Evolutionary conservation across 2,329 filamentous ascomycete species (phyloP).

Genomic region (Claviceps purpurea): DNA sequence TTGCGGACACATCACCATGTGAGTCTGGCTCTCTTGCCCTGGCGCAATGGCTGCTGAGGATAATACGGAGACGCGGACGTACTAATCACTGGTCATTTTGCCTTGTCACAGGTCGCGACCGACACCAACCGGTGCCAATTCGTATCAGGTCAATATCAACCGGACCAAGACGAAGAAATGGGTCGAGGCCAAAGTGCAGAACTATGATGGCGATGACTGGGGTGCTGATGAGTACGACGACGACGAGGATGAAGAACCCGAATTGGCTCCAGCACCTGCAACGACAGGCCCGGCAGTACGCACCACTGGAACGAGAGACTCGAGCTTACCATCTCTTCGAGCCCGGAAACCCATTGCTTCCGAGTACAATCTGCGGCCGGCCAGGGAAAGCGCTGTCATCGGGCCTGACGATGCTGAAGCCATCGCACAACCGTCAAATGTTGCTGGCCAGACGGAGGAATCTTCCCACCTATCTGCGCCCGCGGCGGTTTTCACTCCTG

Average conservation of each 20-base stretch:
- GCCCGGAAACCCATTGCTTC: neutral
- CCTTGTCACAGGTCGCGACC: constrained; percentile 15
- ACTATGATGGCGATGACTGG: constrained; percentile 92
- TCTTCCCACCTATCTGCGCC: constrained; percentile 45
- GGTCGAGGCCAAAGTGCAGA: constrained; percentile 76
- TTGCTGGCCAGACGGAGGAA: constrained; percentile 60
- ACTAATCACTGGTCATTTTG: constrained; percentile 5
- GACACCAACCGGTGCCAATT: constrained; percentile 18
- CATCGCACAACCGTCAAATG: constrained; percentile 45
- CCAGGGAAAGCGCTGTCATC: neutral
- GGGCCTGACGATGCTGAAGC: neutral
- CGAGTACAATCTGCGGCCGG: neutral
- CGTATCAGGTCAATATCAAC: constrained; percentile 75
- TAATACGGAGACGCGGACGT: neutral
- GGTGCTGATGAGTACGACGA: constrained; percentile 61
- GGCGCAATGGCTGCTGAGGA: neutral
- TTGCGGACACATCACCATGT: constrained; percentile 16
- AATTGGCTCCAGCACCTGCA: constrained; percentile 14
- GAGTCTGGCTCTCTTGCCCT: constrained; percentile 5
- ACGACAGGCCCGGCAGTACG: neutral
- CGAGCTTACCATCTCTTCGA: constrained; percentile 6
- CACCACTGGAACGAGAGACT: neutral
- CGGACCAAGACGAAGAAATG: constrained; percentile 87
- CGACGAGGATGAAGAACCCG: constrained; percentile 50
- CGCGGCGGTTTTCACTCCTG: constrained; percentile 26